Base-by-base conservation (phyloP, 1,284 basidiomycete genomes). In the Sporisorium sorghi region DNA sequence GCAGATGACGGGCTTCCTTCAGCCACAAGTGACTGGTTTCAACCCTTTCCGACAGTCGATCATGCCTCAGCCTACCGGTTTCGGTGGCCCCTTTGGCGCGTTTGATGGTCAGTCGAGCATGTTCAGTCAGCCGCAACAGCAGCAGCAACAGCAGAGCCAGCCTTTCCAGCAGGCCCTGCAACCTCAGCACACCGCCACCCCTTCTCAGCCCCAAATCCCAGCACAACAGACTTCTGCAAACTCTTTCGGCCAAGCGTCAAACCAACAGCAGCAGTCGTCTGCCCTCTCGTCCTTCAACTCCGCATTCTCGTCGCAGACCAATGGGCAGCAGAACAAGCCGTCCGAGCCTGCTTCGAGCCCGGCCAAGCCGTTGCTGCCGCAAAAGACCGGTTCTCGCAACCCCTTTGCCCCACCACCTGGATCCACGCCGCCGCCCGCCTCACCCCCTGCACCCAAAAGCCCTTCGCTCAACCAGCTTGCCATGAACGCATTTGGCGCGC, bases 311-410 rank as follows among this genome's bases (percentile, higher is more conserved):
- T 26, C 65, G 5, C 65, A 61, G 14, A 57, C 15, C 58, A 67
- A 60, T 35, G 52, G 46, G 12, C 58, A 61, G 42, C 58, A 61
- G 42, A 19, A 6, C 42, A 88, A 89, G 64, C 87, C 76, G 1
- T 19, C 58, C 51, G 49, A 39, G 53, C 5, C 47, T 37, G 15
- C 26, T 61, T 3, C 37, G 8, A 40, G 37, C n/a, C 52, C 89
- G 24, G 58, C 85, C 17, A 85, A 86, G 68, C 85, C 86, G 2
- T 88, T 98, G n/a, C 89, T 90, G 79, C 88, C 93, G 6, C 95
- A 98, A 84, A 90, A 92, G 85, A 99, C 96, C 1, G 95, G 96
- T 19, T 93, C 93, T 3, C 91, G 90, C 79, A 99, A 99, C 87
- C 96, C 96, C 0, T 99, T 99, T 79, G 94, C 94, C 8, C 89